These are phyloP conservation scores for Arabidopsis lyrata DNA, from an alignment of 441 rosid genomes.

Conservation along the genomic window DNA sequence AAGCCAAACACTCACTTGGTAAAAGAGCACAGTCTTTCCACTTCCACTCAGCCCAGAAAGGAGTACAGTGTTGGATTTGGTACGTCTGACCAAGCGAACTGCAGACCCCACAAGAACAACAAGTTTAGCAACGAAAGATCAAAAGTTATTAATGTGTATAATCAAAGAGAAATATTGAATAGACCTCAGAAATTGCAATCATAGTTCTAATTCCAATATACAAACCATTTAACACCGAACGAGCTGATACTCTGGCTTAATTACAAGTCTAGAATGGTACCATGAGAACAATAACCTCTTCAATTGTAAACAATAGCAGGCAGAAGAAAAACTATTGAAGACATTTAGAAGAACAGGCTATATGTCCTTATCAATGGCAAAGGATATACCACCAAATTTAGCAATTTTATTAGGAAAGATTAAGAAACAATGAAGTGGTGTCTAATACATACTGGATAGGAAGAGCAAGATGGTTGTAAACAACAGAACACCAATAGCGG, in stretches of 20 bases:
- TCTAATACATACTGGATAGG: constrained; percentile 54
- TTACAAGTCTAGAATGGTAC: constrained; percentile 13
- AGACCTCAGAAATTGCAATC: neutral
- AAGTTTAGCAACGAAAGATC: constrained; percentile 13
- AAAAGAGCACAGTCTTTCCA: constrained; percentile 82
- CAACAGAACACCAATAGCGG: constrained; percentile 64
- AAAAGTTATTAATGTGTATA: neutral
- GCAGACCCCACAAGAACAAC: constrained; percentile 36
- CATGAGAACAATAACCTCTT: neutral
- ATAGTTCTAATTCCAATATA: neutral
- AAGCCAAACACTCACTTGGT: constrained; percentile 61
- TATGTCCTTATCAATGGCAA: neutral
- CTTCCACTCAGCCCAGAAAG: constrained; percentile 80
- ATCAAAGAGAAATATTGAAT: neutral
- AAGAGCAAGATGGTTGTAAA: constrained; percentile 59
- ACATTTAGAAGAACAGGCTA: neutral
- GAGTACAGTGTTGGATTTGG: constrained; percentile 72
- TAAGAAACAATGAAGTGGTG: constrained; percentile 6
- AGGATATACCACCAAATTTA: neutral
- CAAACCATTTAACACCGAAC: neutral
- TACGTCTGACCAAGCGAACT: constrained; percentile 68
- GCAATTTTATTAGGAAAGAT: constrained; percentile 7
- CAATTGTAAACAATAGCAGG: neutral
- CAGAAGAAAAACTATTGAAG: neutral
- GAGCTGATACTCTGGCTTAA: neutral